Evolutionary conservation across 2,329 filamentous ascomycete genomes (phyloP), one percentile per base, ranked within the genome.

Genomic region (Teratosphaeria gauchensis): DNA sequence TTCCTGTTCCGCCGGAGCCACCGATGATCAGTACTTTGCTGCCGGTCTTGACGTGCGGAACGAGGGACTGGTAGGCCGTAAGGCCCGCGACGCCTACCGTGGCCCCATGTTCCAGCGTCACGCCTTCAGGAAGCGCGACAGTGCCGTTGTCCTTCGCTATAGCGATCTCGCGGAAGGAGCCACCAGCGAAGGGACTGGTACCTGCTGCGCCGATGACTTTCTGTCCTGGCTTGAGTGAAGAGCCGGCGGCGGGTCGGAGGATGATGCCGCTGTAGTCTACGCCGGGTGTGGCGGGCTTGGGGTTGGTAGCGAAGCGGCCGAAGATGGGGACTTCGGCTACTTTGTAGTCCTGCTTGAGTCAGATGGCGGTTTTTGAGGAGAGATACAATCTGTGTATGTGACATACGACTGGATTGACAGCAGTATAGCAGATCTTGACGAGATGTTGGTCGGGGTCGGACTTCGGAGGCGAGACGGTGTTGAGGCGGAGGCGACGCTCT

Each of bases 11-110:
- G 7, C 85, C 85, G 3, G 79, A 82, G 0, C 84, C 84, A 11
- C 84, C 85, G 62, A 87, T 87, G 70, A 88, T 79, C 68, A 88
- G 84, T 4, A 88, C 75, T 62, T 75, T 79, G 54, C 80, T 77
- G 9, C 74, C 74, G 5, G 63, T 58, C 42, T 74, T 72, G 38
- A 74, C 68, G 51, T 73, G 68, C 0, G 71, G 71, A 1, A 68
- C 63, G 46, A 77, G 67, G 5, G 66, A 66, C 58, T 74, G 71
- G 42, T 70, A 73, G n/a, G 72, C 74, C 5, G 75, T 76, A 3
- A 75, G 58, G 0, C 72, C 75, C 16, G 69, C 72, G 12, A 73
- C 61, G 1, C 67, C 65, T 1, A 73, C 59, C 4, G 68, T 65
- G 2, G 74, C 72, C 5, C 70, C 69, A 46, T 72, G 66, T n/a